A percentile compares a stretch with the other conserved stretches of the same genome.
Evolutionary conservation across 1,284 basidiomycete genomes (phyloP).

Genomic region (Sanguinoderma infundibulare): DNA sequence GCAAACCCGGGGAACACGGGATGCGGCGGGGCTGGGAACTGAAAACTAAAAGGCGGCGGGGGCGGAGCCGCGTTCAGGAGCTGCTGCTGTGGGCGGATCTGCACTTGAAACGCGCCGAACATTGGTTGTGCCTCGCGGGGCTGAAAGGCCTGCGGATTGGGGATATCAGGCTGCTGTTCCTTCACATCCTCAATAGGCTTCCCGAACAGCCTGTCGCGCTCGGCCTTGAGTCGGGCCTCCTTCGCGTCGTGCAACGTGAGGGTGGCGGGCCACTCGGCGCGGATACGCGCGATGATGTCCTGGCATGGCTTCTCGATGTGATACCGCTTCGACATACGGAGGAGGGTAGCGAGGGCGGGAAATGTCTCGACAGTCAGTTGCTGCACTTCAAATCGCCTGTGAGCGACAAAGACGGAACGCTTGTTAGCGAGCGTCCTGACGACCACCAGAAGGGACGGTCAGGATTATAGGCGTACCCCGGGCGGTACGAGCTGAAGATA

Average conservation of each 20-base stretch:
- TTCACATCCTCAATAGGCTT: not conserved
- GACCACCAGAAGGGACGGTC: too few relatives aligned
- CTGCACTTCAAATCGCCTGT: slow-evolving; percentile 29
- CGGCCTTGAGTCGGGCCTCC: slow-evolving; percentile 2
- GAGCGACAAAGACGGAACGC: slow-evolving; percentile 3
- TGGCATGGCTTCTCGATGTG: slow-evolving; percentile 29
- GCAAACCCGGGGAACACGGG: too few relatives aligned
- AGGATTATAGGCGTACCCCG: too few relatives aligned
- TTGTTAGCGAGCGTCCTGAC: not conserved
- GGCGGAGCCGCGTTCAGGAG: too few relatives aligned
- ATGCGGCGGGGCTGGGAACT: too few relatives aligned
- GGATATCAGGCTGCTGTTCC: not conserved
- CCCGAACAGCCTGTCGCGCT: not conserved
- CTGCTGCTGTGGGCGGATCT: too few relatives aligned
- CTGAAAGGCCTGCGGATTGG: not conserved
- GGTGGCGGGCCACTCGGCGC: slow-evolving; percentile 36
- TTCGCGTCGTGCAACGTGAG: slow-evolving; percentile 35
- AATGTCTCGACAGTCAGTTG: slow-evolving; percentile 31
- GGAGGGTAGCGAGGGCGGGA: slow-evolving; percentile 26
- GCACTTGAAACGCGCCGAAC: too few relatives aligned
- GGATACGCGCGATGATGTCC: slow-evolving; percentile 34
- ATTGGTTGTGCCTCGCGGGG: not conserved
- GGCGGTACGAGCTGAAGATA: too few relatives aligned
- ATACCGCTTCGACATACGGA: slow-evolving; percentile 36
- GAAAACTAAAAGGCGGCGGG: too few relatives aligned